A percentile compares a stretch with the other conserved stretches of the same genome.
These are phyloP conservation scores for Sporothrix humicola DNA, from an alignment of 2,329 filamentous ascomycete species.

Conservation along the genomic window DNA sequence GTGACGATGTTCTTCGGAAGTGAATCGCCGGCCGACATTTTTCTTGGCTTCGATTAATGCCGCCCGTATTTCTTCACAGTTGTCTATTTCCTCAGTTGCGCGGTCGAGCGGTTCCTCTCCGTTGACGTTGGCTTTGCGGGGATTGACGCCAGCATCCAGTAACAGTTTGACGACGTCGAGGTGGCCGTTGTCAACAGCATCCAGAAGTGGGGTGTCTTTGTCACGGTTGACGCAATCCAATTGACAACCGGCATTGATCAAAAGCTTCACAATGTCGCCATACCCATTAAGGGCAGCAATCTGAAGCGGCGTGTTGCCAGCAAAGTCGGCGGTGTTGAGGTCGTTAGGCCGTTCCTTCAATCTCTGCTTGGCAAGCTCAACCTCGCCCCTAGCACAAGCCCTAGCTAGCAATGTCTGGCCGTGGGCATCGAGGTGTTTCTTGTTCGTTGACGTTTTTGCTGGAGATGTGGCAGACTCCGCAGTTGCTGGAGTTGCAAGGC, in stretches of 20 bases:
- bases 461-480: slow-evolving; percentile 68
- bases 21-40: slow-evolving; percentile 59
- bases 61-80: slow-evolving; percentile 78
- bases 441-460: slow-evolving; percentile 72
- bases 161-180: slow-evolving; percentile 84
- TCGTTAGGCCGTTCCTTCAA: slow-evolving; percentile 83
- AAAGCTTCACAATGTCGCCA: slow-evolving; percentile 82
- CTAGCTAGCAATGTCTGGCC: slow-evolving; percentile 90
- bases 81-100: slow-evolving; percentile 74
- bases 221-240: slow-evolving; percentile 80
- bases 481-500: slow-evolving; percentile 60
- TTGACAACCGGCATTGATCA: slow-evolving; percentile 84
- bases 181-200: slow-evolving; percentile 95
- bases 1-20: slow-evolving; percentile 64
- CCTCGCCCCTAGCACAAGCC: slow-evolving; percentile 83
- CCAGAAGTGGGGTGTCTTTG: slow-evolving; percentile 91
- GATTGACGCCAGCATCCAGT: slow-evolving; percentile 86
- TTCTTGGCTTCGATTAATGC: slow-evolving; percentile 66
- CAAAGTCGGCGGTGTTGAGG: slow-evolving; percentile 87
- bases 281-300: slow-evolving; percentile 89
- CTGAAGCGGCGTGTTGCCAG: slow-evolving; percentile 94
- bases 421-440: slow-evolving; percentile 89
- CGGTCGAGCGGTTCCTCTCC: slow-evolving; percentile 91
- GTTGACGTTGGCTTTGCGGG: slow-evolving; percentile 86
- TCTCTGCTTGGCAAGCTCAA: slow-evolving; percentile 76